phyloP scores from a whole-genome alignment of 176 grass and related monocot species.

The Musa acuminata region DNA sequence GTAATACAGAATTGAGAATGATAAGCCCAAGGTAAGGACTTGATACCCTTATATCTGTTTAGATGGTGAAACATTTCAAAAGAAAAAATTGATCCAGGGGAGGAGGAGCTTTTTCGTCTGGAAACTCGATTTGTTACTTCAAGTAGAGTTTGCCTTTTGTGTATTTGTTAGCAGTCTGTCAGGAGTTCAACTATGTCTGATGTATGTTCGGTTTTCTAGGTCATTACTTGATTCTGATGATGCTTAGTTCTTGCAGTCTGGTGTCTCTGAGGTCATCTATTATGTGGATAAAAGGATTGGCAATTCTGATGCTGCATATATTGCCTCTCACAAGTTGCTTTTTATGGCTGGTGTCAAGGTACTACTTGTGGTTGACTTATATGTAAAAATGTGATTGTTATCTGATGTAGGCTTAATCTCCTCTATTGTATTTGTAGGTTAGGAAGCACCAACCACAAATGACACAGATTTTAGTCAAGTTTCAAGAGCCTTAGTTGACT shows the following conservation, averaged over 20 bases:
- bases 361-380: not conserved
- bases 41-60: no score
- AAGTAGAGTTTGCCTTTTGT: no score
- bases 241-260: constrained; percentile 59
- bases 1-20: no score
- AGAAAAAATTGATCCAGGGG: no score
- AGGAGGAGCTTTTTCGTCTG: no score
- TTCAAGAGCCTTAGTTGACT: constrained; percentile 40
- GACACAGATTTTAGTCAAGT: constrained; percentile 69
- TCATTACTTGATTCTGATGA: not conserved
- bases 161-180: not conserved
- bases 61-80: no score
- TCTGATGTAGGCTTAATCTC: not conserved
- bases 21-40: no score
- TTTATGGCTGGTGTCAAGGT: constrained; percentile 89
- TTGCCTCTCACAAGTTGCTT: constrained; percentile 82
- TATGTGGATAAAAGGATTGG: constrained; percentile 84
- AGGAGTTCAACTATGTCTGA: not conserved
- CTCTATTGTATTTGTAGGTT: constrained; percentile 33
- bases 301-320: constrained; percentile 62
- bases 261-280: constrained; percentile 95
- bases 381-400: not conserved
- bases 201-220: not conserved
- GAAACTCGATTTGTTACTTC: no score
- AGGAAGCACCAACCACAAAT: constrained; percentile 86